Evolutionary conservation across 768 basidiomycete genomes (phyloP).

Genomic region (Calocybe cyanea): DNA sequence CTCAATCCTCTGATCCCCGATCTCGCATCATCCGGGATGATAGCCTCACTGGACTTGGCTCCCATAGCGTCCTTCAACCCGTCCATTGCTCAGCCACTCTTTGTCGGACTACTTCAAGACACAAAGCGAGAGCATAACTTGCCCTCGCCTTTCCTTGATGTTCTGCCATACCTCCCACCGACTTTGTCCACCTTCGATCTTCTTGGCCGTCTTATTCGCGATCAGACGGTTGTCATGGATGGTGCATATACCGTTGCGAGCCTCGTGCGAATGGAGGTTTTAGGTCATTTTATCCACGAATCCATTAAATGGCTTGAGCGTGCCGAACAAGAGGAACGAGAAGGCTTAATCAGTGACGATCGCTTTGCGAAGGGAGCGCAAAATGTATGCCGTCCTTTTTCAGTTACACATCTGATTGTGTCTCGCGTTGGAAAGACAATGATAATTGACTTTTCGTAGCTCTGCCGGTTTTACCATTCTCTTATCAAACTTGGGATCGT

Average conservation of each 20-base stretch:
- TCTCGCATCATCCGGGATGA: constrained; percentile 43
- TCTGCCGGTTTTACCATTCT: constrained; percentile 74
- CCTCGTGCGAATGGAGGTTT: constrained; percentile 57
- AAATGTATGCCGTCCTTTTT: constrained; percentile 46
- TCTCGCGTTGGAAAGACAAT: neutral
- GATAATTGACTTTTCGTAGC: constrained; percentile 32
- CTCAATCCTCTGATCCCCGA: constrained; percentile 49
- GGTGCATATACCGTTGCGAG: constrained; percentile 58
- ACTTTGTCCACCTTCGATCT: constrained; percentile 73
- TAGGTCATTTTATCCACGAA: constrained; percentile 71
- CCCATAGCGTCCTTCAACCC: constrained; percentile 67
- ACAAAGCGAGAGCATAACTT: constrained; percentile 30
- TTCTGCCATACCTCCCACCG: constrained; percentile 63
- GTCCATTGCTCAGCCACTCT: constrained; percentile 62
- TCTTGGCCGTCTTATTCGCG: constrained; percentile 62
- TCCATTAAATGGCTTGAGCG: constrained; percentile 66
- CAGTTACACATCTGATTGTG: neutral
- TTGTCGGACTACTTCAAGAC: constrained; percentile 50
- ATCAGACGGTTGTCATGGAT: constrained; percentile 43
- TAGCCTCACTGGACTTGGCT: constrained; percentile 66
- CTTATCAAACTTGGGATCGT: constrained; percentile 65
- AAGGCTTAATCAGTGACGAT: constrained; percentile 69
- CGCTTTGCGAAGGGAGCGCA: constrained; percentile 68
- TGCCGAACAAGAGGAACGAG: constrained; percentile 65
- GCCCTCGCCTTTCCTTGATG: constrained; percentile 55